Evolutionary conservation across 1,284 basidiomycete genomes (phyloP).

Genomic region (Bjerkandera adusta): DNA sequence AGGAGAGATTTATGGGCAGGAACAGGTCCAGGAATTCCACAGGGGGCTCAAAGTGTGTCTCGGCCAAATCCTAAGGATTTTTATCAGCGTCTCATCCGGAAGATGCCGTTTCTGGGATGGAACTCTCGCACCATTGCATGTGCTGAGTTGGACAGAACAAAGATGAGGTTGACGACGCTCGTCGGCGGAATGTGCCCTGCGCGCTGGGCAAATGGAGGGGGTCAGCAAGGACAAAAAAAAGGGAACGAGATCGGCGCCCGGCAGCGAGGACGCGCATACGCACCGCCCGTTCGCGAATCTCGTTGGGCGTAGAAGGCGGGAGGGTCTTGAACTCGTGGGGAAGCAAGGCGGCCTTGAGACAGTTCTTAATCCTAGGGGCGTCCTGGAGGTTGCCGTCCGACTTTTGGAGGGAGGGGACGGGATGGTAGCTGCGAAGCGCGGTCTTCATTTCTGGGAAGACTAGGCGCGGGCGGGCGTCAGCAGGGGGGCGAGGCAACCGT

Average conservation of each 20-base stretch:
- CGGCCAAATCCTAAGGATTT: constrained; percentile 68
- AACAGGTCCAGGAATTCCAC: constrained; percentile 83
- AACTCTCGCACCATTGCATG: constrained; percentile 30
- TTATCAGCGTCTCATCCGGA: constrained; percentile 6
- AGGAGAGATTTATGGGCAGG: constrained; percentile 69
- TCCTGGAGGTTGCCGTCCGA: constrained; percentile 78
- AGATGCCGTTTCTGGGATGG: constrained; percentile 15
- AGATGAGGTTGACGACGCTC: constrained; percentile 76
- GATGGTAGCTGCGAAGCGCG: constrained; percentile 78
- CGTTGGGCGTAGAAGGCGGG: constrained; percentile 68
- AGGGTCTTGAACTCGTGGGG: constrained; percentile 66
- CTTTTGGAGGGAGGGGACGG: constrained; percentile 77
- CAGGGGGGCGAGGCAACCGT: constrained; percentile 6
- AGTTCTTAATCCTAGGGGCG: constrained; percentile 77
- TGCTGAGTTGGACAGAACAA: constrained; percentile 56
- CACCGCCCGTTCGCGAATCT: constrained; percentile 64
- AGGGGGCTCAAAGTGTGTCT: constrained; percentile 69
- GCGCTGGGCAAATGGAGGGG: constrained; percentile 40
- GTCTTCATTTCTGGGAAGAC: constrained; percentile 84
- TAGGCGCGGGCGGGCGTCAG: constrained; percentile 25
- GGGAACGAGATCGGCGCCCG: not conserved
- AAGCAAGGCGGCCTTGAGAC: constrained; percentile 74
- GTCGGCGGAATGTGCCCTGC: constrained; percentile 68
- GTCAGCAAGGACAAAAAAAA: constrained; percentile 7
- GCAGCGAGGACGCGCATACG: too few relatives aligned